These are phyloP conservation scores for Aspergillus pseudonomiae DNA, from an alignment of 2,329 filamentous ascomycete species.

Conservation along the genomic window DNA sequence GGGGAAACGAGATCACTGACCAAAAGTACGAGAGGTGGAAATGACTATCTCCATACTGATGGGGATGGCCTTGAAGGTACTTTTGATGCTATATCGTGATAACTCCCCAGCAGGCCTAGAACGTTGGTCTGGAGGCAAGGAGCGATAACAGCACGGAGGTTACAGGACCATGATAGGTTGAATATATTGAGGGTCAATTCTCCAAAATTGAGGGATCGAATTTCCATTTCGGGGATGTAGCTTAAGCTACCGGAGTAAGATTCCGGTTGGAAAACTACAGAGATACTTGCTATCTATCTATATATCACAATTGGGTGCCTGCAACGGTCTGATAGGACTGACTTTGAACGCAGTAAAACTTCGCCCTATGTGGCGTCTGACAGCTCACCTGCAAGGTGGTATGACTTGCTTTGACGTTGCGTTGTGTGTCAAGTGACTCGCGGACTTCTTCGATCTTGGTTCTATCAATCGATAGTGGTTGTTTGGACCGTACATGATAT, in stretches of 20 bases:
- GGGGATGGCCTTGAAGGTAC: background rate
- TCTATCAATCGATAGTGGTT: background rate
- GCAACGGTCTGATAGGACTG: background rate
- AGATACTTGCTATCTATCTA: background rate
- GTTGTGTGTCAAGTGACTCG: conserved; percentile 6
- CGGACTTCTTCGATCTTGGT: background rate
- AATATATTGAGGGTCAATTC: background rate
- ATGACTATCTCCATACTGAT: background rate
- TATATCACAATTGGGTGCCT: background rate
- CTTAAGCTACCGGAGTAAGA: background rate
- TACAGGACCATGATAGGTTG: background rate
- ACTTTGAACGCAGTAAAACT: conserved; percentile 1
- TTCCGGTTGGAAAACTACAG: background rate
- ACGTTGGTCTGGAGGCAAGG: background rate
- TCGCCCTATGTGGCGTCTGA: conserved; percentile 14
- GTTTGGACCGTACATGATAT: background rate
- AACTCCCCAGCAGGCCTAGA: no score
- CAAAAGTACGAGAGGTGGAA: background rate
- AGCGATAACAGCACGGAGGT: background rate
- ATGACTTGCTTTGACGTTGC: conserved; percentile 12
- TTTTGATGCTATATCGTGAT: background rate
- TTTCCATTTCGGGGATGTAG: background rate
- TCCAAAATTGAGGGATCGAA: conserved; percentile 1
- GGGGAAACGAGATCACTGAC: background rate
- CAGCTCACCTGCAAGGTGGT: conserved; percentile 16